These are phyloP conservation scores for Tausonia pullulans DNA, from an alignment of 1,284 basidiomycete genomes.

Conservation along the genomic window DNA sequence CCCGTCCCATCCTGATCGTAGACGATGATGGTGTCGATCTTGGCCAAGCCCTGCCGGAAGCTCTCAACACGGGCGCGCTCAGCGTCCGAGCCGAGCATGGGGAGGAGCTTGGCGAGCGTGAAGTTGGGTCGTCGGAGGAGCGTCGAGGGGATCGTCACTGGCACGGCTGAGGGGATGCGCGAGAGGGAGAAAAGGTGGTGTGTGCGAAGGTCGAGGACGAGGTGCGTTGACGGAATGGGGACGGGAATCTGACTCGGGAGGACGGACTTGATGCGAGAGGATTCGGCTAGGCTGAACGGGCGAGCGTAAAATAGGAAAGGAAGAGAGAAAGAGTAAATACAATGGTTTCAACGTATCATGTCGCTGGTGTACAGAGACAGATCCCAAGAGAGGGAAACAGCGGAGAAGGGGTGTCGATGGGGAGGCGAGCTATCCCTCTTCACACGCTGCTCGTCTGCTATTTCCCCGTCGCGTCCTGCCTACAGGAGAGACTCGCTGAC, in stretches of 20 bases:
- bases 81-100: slow-evolving; percentile 55
- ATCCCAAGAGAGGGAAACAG: not conserved
- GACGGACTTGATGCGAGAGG: slow-evolving; percentile 19
- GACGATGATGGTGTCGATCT: slow-evolving; percentile 54
- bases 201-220: slow-evolving; percentile 53
- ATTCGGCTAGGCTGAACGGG: slow-evolving; percentile 4
- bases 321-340: not conserved
- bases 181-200: not conserved
- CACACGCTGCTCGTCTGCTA: not conserved
- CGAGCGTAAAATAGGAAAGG: slow-evolving; percentile 7
- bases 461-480: not conserved
- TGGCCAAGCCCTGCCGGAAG: slow-evolving; percentile 48
- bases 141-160: slow-evolving; percentile 80
- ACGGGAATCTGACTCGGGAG: slow-evolving; percentile 1
- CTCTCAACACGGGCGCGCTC: slow-evolving; percentile 40
- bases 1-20: slow-evolving; percentile 63
- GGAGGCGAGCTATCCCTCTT: not conserved
- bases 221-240: slow-evolving; percentile 23
- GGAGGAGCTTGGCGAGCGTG: slow-evolving; percentile 56
- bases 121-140: slow-evolving; percentile 80
- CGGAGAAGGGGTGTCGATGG: not conserved
- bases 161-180: not conserved
- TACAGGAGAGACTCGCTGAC: not conserved
- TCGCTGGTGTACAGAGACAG: not conserved
- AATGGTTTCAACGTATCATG: slow-evolving; percentile 6